These are phyloP conservation scores for Verbascum thapsus DNA, from an alignment of 257 asterid genomes.

Conservation along the genomic window DNA sequence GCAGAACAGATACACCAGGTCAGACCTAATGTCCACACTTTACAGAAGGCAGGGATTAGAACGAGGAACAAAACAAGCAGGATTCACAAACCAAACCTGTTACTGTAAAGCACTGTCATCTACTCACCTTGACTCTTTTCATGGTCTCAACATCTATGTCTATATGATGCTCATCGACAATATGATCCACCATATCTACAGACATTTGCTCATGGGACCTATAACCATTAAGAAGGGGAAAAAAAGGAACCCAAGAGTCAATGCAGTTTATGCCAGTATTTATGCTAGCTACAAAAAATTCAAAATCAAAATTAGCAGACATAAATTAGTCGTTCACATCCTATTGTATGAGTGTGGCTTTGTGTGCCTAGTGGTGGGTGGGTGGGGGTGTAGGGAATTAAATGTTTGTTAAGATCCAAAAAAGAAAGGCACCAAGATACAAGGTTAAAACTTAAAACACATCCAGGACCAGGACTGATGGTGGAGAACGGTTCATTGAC, in stretches of 20 bases:
- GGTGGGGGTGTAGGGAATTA: neutral
- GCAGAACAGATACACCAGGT: constrained; percentile 8
- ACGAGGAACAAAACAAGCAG: neutral
- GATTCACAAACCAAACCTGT: constrained; percentile 22
- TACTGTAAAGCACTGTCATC: constrained; percentile 21
- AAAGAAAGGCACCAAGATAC: constrained; percentile 9
- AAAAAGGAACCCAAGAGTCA: neutral
- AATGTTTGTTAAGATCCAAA: neutral
- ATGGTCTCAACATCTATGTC: constrained; percentile 61
- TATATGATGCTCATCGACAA: constrained; percentile 74
- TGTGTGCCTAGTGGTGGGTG: no score
- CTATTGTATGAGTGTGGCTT: neutral
- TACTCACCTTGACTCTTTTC: constrained; percentile 73
- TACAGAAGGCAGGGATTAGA: constrained; percentile 7
- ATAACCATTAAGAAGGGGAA: constrained; percentile 12
- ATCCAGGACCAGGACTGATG: constrained; percentile 11
- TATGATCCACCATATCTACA: constrained; percentile 73
- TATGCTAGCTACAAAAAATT: no score
- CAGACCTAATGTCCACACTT: neutral
- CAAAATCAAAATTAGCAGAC: constrained; percentile 14
- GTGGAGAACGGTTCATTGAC: neutral
- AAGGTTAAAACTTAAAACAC: constrained; percentile 6
- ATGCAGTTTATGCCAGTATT: no score
- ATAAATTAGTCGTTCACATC: constrained; percentile 2
- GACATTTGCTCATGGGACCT: constrained; percentile 99